A percentile compares a stretch with the other conserved stretches of the same genome.
phyloP scores from a whole-genome alignment of 1,139 yeast genomes.

The Magnusiomyces paraingens region DNA sequence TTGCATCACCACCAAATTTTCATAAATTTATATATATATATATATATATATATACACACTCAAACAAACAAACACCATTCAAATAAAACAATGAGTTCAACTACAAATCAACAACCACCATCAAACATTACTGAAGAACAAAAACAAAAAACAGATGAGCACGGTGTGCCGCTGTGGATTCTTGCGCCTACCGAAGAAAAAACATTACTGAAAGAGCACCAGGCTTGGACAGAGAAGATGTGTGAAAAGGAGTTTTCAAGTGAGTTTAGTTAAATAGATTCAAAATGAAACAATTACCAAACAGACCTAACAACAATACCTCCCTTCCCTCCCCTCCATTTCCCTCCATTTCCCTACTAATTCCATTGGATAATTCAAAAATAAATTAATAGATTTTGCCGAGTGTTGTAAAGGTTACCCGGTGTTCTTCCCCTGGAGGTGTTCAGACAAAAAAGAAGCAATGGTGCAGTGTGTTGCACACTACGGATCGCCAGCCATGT shows the following conservation, averaged over 20 bases:
- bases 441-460: conserved; percentile 51
- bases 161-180: conserved; percentile 68
- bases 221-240: conserved; percentile 59
- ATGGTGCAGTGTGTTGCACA: conserved; percentile 67
- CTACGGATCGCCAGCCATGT: conserved; percentile 55
- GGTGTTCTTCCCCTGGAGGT: conserved; percentile 49
- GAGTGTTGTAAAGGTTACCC: conserved; percentile 51
- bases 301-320: too few species aligned
- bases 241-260: conserved; percentile 59
- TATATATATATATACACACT: too few species aligned
- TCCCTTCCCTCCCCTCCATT: too few species aligned
- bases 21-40: too few species aligned
- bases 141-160: conserved; percentile 1
- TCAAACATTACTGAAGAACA: not conserved
- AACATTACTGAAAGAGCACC: conserved; percentile 71
- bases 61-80: too few species aligned
- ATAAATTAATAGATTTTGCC: conserved; percentile 45
- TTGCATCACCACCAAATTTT: too few species aligned
- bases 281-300: not conserved
- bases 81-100: too few species aligned
- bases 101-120: too few species aligned
- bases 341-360: too few species aligned
- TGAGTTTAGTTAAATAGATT: not conserved
- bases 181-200: conserved; percentile 82
- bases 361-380: too few species aligned